A percentile compares a stretch with the other conserved stretches of the same genome.
Evolutionary conservation across 257 asterid species (phyloP).

Genomic region (Agastache rugosa): DNA sequence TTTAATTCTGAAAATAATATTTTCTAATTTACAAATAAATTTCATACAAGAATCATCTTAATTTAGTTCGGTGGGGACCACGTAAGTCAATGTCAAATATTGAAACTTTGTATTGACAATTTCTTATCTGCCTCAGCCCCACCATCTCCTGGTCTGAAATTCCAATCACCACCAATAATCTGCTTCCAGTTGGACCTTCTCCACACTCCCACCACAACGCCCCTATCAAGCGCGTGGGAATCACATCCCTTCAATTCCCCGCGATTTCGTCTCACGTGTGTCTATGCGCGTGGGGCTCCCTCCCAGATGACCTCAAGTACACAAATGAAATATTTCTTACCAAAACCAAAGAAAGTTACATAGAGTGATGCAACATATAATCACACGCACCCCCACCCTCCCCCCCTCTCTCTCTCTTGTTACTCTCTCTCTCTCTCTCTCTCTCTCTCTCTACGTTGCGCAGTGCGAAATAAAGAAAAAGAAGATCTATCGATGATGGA

Average conservation of each 20-base stretch:
- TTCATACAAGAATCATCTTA: background rate
- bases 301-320: conserved; percentile 29
- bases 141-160: conserved; percentile 49
- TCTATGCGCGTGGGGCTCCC: fast-evolving
- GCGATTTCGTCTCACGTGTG: background rate
- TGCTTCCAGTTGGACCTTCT: conserved; percentile 43
- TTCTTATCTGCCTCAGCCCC: conserved; percentile 39
- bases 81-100: conserved; percentile 58
- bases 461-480: background rate
- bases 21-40: background rate
- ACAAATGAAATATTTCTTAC: conserved; percentile 51
- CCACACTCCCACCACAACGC: conserved; percentile 14
- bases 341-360: conserved; percentile 53
- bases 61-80: conserved; percentile 27
- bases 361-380: conserved; percentile 36
- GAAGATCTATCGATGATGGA: conserved; percentile 65
- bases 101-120: conserved; percentile 53
- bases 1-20: too few relatives aligned
- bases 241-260: background rate
- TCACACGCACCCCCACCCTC: conserved; percentile 2
- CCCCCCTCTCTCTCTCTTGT: background rate
- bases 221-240: background rate
- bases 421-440: background rate
- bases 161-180: conserved; percentile 56
- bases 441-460: conserved; percentile 26